Evolutionary conservation across 2,329 filamentous ascomycete species (phyloP).

Genomic region (Ceratocystis destructans): DNA sequence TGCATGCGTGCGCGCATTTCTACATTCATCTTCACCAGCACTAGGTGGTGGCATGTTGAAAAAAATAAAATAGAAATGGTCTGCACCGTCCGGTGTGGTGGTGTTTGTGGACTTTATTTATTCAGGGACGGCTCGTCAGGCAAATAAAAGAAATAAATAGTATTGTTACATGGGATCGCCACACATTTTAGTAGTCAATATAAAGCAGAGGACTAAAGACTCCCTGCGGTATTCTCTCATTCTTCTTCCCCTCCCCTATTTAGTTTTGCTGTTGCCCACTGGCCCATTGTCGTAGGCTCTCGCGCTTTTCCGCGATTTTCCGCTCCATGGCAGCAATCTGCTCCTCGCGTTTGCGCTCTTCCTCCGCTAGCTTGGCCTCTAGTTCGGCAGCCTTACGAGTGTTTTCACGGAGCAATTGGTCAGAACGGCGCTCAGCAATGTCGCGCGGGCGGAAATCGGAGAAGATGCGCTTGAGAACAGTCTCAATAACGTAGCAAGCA

Average conservation of each 20-base stretch:
- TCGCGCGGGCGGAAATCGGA: constrained; percentile 89
- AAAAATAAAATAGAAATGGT: not conserved
- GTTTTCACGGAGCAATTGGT: constrained; percentile 62
- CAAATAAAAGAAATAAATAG: not conserved
- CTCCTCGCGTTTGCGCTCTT: constrained; percentile 37
- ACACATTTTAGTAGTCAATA: too few relatives aligned
- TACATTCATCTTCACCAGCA: too few relatives aligned
- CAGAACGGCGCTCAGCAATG: constrained; percentile 72
- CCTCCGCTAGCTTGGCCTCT: constrained; percentile 25
- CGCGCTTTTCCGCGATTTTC: constrained; percentile 29
- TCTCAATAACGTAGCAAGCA: constrained; percentile 78
- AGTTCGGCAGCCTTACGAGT: constrained; percentile 35
- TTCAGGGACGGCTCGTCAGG: not conserved
- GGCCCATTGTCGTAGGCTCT: not conserved
- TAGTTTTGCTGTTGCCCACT: not conserved
- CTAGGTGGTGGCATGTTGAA: not conserved
- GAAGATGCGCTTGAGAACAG: constrained; percentile 69
- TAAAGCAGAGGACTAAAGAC: not conserved
- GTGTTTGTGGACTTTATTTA: too few relatives aligned
- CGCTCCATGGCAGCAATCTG: constrained; percentile 48
- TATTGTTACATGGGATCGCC: not conserved
- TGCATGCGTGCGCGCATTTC: too few relatives aligned
- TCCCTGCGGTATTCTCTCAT: too few relatives aligned
- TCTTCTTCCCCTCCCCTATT: too few relatives aligned
- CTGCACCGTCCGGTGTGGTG: too few relatives aligned